Evolutionary conservation across 1,284 basidiomycete genomes (phyloP).

Genomic region (Apiotrichum veenhuisii): DNA sequence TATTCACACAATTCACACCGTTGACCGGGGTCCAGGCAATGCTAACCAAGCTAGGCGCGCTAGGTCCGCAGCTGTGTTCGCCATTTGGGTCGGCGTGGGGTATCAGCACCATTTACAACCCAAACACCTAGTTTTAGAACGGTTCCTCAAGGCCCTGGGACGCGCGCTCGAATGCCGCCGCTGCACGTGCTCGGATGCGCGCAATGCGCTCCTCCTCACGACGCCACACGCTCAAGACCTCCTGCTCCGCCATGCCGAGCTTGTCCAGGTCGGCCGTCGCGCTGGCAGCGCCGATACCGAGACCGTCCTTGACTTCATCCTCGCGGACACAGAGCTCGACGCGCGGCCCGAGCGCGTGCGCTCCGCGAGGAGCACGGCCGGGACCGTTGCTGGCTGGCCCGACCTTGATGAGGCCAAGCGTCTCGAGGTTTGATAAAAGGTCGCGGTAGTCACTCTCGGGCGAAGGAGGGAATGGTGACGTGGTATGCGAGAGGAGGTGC

Average conservation of each 20-base stretch:
- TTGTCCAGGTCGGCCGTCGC: neutral
- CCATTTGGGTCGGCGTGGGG: too few relatives aligned
- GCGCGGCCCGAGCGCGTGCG: conserved; percentile 12
- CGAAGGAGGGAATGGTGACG: conserved; percentile 42
- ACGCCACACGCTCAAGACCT: conserved; percentile 31
- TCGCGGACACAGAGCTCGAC: conserved; percentile 39
- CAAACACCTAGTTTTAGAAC: neutral
- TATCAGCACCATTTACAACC: too few relatives aligned
- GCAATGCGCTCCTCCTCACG: conserved; percentile 29
- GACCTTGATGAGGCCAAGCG: conserved; percentile 41
- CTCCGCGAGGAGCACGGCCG: conserved; percentile 1
- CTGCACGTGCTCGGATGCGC: conserved; percentile 12
- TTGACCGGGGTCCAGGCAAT: too few relatives aligned
- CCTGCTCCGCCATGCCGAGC: conserved; percentile 34
- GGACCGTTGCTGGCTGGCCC: neutral
- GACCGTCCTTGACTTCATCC: conserved; percentile 35
- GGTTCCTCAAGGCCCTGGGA: conserved; percentile 8
- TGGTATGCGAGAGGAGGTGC: conserved; percentile 34
- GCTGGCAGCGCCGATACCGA: conserved; percentile 20
- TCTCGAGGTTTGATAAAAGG: conserved; percentile 46
- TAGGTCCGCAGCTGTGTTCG: too few relatives aligned
- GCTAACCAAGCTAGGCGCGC: too few relatives aligned
- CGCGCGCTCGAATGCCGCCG: conserved; percentile 12
- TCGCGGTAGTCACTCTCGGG: conserved; percentile 48
- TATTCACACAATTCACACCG: neutral